Conservation (phyloP, 805 yeast species). For the Saccharomycopsis sp. region DNA sequence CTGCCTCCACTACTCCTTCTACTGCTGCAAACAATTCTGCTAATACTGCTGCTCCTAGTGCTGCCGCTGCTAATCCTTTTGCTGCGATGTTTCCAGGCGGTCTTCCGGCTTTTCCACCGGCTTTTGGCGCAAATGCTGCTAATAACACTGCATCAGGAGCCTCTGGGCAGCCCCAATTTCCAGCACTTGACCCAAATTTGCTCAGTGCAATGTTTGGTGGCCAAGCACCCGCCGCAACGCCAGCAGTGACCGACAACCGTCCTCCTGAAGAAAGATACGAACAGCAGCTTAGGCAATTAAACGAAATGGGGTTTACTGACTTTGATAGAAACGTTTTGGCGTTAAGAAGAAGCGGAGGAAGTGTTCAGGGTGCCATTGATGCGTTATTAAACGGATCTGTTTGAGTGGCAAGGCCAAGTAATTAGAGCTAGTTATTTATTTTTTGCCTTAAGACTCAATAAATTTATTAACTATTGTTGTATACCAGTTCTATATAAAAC, state of each 20-base stretch:
- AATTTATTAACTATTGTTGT: too few species aligned
- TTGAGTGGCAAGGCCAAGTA: too few species aligned
- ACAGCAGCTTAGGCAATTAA: slow-evolving; percentile 62
- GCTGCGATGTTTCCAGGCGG: slow-evolving; percentile 37
- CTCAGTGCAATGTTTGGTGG: slow-evolving; percentile 21
- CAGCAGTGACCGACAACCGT: slow-evolving; percentile 42
- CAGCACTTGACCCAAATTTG: slow-evolving; percentile 25
- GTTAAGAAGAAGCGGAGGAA: slow-evolving; percentile 91
- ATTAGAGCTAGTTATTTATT: too few species aligned
- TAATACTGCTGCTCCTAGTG: neutral
- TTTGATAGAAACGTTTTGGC: slow-evolving; percentile 91
- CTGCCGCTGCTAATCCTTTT: slow-evolving; percentile 45
- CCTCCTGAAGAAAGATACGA: slow-evolving; percentile 81
- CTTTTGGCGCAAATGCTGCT: slow-evolving; percentile 28
- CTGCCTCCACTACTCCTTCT: slow-evolving; percentile 22
- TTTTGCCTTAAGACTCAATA: neutral
- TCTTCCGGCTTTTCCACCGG: slow-evolving; percentile 36
- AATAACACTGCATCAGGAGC: too few species aligned
- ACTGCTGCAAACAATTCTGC: neutral
- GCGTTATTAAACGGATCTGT: slow-evolving; percentile 62
- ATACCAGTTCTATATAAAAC: too few species aligned
- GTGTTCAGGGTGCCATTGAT: slow-evolving; percentile 95
- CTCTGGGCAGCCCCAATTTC: neutral
- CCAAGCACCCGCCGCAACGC: slow-evolving; percentile 9
- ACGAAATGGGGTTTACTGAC: slow-evolving; percentile 83